Conservation (phyloP, 805 yeast genomes). For the Lachancea waltii region DNA sequence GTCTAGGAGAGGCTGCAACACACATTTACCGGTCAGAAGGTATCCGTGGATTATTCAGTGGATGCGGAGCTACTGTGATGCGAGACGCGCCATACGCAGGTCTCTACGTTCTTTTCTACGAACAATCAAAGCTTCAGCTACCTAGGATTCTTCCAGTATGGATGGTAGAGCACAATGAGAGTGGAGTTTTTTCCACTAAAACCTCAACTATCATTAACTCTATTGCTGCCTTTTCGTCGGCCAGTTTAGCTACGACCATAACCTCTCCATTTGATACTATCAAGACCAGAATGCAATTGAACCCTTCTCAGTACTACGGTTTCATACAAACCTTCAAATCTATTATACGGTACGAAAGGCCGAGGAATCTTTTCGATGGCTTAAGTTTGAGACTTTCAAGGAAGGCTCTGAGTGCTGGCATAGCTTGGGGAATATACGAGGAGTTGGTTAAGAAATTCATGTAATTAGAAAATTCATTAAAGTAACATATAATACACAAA, state of each 20-base stretch:
- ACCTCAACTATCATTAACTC: constrained; percentile 60
- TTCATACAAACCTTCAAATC: constrained; percentile 35
- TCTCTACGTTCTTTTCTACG: constrained; percentile 78
- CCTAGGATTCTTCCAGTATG: constrained; percentile 37
- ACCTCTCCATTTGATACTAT: constrained; percentile 96
- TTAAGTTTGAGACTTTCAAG: constrained; percentile 71
- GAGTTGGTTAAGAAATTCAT: constrained; percentile 52
- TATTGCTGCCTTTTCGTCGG: constrained; percentile 70
- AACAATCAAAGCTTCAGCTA: constrained; percentile 53
- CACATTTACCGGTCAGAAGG: constrained; percentile 52
- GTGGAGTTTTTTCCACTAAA: constrained; percentile 29
- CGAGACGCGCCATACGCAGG: constrained; percentile 98
- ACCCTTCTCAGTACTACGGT: constrained; percentile 41
- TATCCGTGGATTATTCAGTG: constrained; percentile 69
- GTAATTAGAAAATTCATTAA: constrained; percentile 10
- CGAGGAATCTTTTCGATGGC: constrained; percentile 69
- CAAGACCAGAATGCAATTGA: constrained; percentile 83
- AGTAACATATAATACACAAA: neutral
- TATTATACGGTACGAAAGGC: constrained; percentile 42
- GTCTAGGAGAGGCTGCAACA: constrained; percentile 53
- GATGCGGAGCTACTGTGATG: constrained; percentile 78
- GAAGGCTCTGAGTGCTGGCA: constrained; percentile 88
- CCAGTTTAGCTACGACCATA: constrained; percentile 69
- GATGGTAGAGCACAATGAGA: constrained; percentile 14
- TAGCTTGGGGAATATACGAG: constrained; percentile 96